These are phyloP conservation scores for Suillus cothurnatus DNA, from an alignment of 768 basidiomycete genomes.

Conservation along the genomic window DNA sequence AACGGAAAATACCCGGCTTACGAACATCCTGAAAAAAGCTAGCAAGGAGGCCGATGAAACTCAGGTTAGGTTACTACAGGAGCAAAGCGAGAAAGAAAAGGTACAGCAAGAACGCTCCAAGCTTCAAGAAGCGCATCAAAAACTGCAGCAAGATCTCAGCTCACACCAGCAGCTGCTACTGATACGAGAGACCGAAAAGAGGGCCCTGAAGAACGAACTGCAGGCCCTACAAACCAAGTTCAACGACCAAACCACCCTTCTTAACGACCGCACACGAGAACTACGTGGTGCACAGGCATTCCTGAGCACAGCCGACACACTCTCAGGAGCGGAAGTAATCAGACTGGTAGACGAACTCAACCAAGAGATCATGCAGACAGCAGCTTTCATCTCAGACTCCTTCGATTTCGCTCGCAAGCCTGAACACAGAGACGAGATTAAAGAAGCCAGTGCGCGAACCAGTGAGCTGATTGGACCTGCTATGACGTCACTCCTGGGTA, in stretches of 20 bases:
- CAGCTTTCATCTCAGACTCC: constrained; percentile 46
- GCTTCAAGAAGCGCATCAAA: constrained; percentile 15
- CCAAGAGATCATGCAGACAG: constrained; percentile 48
- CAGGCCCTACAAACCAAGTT: constrained; percentile 26
- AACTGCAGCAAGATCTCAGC: constrained; percentile 17
- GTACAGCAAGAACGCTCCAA: constrained; percentile 22
- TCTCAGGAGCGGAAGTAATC: constrained; percentile 48
- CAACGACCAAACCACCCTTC: constrained; percentile 32
- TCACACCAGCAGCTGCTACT: constrained; percentile 26
- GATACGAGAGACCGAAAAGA: constrained; percentile 25
- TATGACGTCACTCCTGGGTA: constrained; percentile 26
- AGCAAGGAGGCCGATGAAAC: constrained; percentile 16
- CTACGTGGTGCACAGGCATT: constrained; percentile 45
- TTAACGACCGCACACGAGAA: constrained; percentile 39
- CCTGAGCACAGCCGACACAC: constrained; percentile 44
- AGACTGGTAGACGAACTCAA: constrained; percentile 44
- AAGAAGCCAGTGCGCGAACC: constrained; percentile 30
- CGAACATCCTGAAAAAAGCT: constrained; percentile 6
- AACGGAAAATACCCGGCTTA: constrained; percentile 21
- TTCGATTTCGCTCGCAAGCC: constrained; percentile 33
- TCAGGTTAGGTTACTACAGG: constrained; percentile 22
- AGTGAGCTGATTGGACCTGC: constrained; percentile 34
- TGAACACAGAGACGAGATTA: constrained; percentile 24
- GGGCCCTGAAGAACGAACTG: constrained; percentile 29
- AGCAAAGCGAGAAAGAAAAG: constrained; percentile 18